These are phyloP conservation scores for Ceratocystis cacaofunesta DNA, from an alignment of 2,329 filamentous ascomycete species.

Conservation along the genomic window DNA sequence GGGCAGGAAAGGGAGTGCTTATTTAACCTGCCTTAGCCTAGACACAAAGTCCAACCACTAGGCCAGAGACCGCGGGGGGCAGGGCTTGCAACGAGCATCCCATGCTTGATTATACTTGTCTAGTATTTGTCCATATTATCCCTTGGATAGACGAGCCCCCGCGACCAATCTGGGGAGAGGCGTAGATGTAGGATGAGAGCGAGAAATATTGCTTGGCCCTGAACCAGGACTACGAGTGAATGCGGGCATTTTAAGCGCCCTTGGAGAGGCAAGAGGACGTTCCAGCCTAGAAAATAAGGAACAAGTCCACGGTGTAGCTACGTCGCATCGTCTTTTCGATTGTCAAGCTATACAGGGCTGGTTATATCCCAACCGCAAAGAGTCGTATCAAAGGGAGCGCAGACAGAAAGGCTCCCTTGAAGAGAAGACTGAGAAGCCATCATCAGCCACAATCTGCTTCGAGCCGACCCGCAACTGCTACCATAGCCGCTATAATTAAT, in stretches of 20 bases:
- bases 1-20: neutral
- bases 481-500: neutral
- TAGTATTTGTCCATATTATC: too few species aligned
- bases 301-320: neutral
- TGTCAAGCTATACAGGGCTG: neutral
- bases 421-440: too few species aligned
- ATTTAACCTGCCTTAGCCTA: neutral
- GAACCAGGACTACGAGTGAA: too few species aligned
- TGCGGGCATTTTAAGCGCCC: too few species aligned
- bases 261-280: too few species aligned
- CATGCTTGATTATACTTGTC: too few species aligned
- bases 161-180: too few species aligned
- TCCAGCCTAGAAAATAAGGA: neutral
- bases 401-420: neutral
- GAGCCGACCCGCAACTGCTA: neutral
- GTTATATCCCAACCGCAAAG: neutral
- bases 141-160: too few species aligned
- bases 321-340: neutral
- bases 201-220: too few species aligned
- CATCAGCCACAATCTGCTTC: neutral
- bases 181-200: too few species aligned
- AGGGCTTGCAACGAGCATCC: neutral
- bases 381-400: neutral
- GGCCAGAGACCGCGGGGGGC: neutral
- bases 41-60: neutral